These are phyloP conservation scores for Fraxinus ornus DNA, from an alignment of 305 asterid genomes.

Conservation along the genomic window DNA sequence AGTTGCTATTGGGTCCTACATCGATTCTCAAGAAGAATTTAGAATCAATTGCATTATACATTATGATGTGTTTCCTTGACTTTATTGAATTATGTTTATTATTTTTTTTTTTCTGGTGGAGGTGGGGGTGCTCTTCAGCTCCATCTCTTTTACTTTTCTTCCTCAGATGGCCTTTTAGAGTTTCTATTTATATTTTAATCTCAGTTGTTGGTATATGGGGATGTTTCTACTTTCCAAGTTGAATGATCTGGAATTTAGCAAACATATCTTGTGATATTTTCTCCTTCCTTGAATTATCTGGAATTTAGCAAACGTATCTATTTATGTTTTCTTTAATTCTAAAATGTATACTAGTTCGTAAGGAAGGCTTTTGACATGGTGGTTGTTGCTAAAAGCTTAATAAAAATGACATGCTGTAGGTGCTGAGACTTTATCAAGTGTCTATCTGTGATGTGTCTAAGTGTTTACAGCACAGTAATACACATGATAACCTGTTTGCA, in stretches of 20 bases:
- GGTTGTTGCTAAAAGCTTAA: neutral
- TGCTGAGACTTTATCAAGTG: constrained; percentile 4
- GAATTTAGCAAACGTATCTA: neutral
- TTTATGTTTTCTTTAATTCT: neutral
- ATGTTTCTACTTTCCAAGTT: neutral
- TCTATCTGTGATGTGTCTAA: neutral
- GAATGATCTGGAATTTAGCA: neutral
- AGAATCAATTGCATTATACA: neutral
- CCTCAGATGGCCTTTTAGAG: neutral
- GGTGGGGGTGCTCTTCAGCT: neutral
- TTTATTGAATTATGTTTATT: neutral
- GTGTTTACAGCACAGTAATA: neutral
- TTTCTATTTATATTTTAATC: neutral
- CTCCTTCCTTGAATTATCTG: neutral
- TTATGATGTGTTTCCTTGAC: neutral
- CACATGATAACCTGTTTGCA: neutral
- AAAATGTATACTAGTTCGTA: neutral
- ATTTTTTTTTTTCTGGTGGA: neutral
- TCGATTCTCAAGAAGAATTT: neutral
- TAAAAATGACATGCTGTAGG: neutral
- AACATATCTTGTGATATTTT: neutral
- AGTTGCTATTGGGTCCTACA: neutral
- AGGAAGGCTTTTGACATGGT: neutral
- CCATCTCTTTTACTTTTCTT: neutral
- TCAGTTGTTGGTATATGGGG: neutral